A percentile compares a stretch with the other conserved stretches of the same genome.
Conservation (phyloP, 2,329 filamentous ascomycete species). For the Colletotrichum cordylinicola region DNA sequence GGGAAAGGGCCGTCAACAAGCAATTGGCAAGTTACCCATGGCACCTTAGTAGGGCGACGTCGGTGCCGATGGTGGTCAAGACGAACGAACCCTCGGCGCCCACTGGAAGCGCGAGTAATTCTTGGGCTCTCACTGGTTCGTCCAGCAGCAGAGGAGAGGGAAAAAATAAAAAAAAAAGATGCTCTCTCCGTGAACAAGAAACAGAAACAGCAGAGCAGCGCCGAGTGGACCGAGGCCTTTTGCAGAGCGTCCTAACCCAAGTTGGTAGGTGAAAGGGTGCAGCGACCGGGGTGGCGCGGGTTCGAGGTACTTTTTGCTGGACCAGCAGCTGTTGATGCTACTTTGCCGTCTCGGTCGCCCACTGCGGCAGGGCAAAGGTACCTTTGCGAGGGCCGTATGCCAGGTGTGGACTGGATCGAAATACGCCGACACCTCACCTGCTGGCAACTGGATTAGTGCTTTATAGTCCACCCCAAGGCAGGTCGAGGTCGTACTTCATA, state of each 20-base stretch:
- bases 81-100: conserved; percentile 6
- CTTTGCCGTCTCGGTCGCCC: background rate
- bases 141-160: background rate
- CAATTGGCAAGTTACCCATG: background rate
- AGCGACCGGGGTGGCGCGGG: conserved; percentile 22
- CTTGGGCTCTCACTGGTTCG: background rate
- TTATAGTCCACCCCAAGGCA: background rate
- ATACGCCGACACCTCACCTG: background rate
- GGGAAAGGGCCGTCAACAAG: background rate
- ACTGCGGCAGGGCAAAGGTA: background rate
- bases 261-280: conserved; percentile 33
- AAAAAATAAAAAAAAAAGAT: background rate
- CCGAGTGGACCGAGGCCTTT: conserved; percentile 25
- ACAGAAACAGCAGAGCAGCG: conserved; percentile 19
- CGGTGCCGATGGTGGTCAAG: conserved; percentile 22
- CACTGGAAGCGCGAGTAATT: conserved; percentile 1
- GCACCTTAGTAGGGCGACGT: background rate
- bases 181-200: background rate
- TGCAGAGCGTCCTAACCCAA: conserved; percentile 28
- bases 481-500: background rate
- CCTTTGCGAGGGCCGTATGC: background rate
- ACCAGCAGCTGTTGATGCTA: background rate
- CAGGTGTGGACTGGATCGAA: background rate
- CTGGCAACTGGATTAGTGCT: background rate
- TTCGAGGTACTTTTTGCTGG: conserved; percentile 10